phyloP scores from a whole-genome alignment of 345 rosid genomes.

The Murraya paniculata region DNA sequence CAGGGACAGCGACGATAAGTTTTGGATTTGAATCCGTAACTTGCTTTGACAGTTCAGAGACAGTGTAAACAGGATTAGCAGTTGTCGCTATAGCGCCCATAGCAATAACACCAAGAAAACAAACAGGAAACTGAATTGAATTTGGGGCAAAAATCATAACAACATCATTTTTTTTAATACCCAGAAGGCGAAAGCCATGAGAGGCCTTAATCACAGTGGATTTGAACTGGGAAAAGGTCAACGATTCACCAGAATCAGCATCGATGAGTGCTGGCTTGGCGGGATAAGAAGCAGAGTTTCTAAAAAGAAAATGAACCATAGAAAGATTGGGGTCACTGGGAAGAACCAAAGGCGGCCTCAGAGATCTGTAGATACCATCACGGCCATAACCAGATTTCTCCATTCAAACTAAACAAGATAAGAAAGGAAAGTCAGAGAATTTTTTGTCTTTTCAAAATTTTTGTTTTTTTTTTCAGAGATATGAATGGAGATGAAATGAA shows the following conservation, averaged over 20 bases:
- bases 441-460: not conserved
- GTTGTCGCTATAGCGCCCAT: conserved; percentile 78
- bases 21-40: conserved; percentile 69
- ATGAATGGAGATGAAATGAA: not conserved
- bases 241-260: conserved; percentile 49
- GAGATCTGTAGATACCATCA: conserved; percentile 78
- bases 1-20: conserved; percentile 55
- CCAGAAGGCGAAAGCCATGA: conserved; percentile 62
- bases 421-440: not conserved
- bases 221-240: conserved; percentile 58
- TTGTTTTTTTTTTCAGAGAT: not conserved
- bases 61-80: conserved; percentile 72
- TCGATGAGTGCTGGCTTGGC: conserved; percentile 66
- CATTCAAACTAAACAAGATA: conserved; percentile 27
- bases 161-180: conserved; percentile 60
- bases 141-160: conserved; percentile 79
- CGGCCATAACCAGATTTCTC: conserved; percentile 88
- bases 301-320: conserved; percentile 56
- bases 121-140: conserved; percentile 69
- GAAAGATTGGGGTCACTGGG: conserved; percentile 70
- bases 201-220: conserved; percentile 56
- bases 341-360: conserved; percentile 52
- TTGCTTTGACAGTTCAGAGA: conserved; percentile 61
- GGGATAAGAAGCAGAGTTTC: conserved; percentile 51
- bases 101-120: conserved; percentile 65